Evolutionary conservation across 768 basidiomycete genomes (phyloP), one percentile per base, ranked within the genome.

Genomic region (Lentinula lateritia): DNA sequence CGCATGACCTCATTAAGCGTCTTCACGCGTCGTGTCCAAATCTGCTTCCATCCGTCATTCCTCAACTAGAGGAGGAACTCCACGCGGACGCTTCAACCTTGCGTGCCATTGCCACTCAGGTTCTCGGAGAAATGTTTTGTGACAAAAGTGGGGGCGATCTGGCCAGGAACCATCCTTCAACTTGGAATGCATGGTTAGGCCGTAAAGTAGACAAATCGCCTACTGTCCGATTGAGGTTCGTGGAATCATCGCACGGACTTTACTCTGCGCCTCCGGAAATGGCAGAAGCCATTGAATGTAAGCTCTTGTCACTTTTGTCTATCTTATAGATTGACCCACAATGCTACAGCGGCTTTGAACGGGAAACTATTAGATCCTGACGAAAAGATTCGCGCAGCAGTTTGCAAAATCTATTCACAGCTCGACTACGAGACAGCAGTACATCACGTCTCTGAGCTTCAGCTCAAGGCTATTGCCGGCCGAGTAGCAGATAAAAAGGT

Each of bases 351-450:
- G 3, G 76, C 84, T 39, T 73, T 95, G 36, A 69, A 73, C 23
- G 69, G 73, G 13, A 95, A 95, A 67, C 73, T 96, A 5, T 67
- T 83, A 0, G 97, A 99, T 71, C 88, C 92, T 0, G 97, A 98
- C 64, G 97, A 98, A 62, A 92, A 87, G 68, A 88, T 99, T 45
- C 85, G 97, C 34, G 85, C 90, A 6, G 88, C 93, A 0, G 86
- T 87, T 0, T 96, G 94, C 78, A 87, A 83, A 67, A 73, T 92
- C 10, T 93, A 93, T 65, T 85, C 87, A 1, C 82, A 87, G 59
- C 75, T 98, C 10, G 95, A 98, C 70, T 98, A 93, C 68, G 97
- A 99, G 73, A 90, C 89, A 0, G 90, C 87, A 0, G 70, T 94
- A 36, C 95, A 96, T 69, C 87, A 93, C 67, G 86, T 95, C 34